A percentile compares a stretch with the other conserved stretches of the same genome.
phyloP scores from a whole-genome alignment of 2,329 filamentous ascomycete species.

The Penicillium sp. region DNA sequence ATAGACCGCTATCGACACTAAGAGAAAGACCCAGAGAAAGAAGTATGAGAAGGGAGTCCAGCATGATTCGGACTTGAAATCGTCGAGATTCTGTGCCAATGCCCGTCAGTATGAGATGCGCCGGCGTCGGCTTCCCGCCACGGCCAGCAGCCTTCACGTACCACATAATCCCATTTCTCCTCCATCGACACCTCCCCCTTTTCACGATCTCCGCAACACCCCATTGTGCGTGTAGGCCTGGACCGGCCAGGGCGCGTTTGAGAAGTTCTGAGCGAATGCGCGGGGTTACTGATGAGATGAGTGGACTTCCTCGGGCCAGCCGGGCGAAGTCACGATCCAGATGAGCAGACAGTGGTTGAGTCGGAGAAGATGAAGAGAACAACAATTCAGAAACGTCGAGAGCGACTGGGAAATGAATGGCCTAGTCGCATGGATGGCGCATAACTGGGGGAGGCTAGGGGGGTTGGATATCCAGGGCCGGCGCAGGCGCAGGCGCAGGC shows the following conservation, averaged over 20 bases:
- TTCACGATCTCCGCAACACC: constrained; percentile 58
- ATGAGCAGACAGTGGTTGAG: not conserved
- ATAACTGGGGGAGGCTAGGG: constrained; percentile 17
- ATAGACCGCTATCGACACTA: constrained; percentile 81
- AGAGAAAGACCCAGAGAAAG: constrained; percentile 76
- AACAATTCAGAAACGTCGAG: constrained; percentile 2
- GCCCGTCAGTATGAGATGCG: not conserved
- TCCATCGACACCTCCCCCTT: constrained; percentile 71
- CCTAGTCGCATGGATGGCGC: constrained; percentile 20
- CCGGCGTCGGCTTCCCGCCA: too few species aligned
- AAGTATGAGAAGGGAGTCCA: constrained; percentile 75
- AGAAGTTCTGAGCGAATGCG: constrained; percentile 8
- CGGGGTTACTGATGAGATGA: constrained; percentile 3
- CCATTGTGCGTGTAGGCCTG: constrained; percentile 53
- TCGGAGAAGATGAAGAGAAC: constrained; percentile 1
- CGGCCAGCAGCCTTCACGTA: constrained; percentile 49
- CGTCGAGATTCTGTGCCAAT: constrained; percentile 53
- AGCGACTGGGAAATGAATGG: constrained; percentile 14
- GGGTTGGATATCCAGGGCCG: constrained; percentile 1
- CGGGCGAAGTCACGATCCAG: constrained; percentile 28
- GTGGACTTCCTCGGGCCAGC: constrained; percentile 37
- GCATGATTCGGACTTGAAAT: constrained; percentile 82
- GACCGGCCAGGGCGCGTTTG: constrained; percentile 29
- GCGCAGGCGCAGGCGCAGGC: constrained; percentile 3
- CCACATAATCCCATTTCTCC: constrained; percentile 93